These are phyloP conservation scores for Ceratocystis albifundus DNA, from an alignment of 2,329 filamentous ascomycete species.

Conservation along the genomic window DNA sequence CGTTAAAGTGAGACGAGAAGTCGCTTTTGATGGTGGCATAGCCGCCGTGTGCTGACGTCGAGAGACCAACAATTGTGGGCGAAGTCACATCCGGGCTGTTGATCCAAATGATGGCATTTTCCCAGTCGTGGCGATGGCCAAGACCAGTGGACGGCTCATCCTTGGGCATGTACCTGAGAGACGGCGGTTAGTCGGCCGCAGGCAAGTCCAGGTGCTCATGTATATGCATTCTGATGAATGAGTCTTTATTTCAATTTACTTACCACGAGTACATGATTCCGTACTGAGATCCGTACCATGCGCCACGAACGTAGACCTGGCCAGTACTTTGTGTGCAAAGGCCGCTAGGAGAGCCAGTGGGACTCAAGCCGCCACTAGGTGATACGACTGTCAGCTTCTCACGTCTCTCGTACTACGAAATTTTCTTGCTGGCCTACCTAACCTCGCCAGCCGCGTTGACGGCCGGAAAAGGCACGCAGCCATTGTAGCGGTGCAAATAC, in stretches of 20 bases:
- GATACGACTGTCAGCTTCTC: background rate
- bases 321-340: conserved; percentile 31
- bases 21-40: conserved; percentile 28
- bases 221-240: background rate
- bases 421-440: conserved; percentile 33
- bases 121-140: conserved; percentile 35
- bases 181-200: background rate
- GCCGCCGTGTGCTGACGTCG: conserved; percentile 32
- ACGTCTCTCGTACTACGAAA: background rate
- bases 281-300: conserved; percentile 27
- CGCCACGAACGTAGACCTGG: conserved; percentile 33
- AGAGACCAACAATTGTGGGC: conserved; percentile 30
- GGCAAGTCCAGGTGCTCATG: background rate
- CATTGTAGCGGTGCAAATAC: conserved; percentile 37
- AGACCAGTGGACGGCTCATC: conserved; percentile 31
- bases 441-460: conserved; percentile 48
- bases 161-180: conserved; percentile 34
- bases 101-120: conserved; percentile 31
- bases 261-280: conserved; percentile 35
- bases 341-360: conserved; percentile 28
- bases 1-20: conserved; percentile 16
- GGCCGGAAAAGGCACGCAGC: conserved; percentile 52
- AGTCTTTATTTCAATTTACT: background rate
- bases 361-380: conserved; percentile 30
- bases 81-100: conserved; percentile 26